Conservation (phyloP, 441 rosid genomes). For the Populus trichocarpa region DNA sequence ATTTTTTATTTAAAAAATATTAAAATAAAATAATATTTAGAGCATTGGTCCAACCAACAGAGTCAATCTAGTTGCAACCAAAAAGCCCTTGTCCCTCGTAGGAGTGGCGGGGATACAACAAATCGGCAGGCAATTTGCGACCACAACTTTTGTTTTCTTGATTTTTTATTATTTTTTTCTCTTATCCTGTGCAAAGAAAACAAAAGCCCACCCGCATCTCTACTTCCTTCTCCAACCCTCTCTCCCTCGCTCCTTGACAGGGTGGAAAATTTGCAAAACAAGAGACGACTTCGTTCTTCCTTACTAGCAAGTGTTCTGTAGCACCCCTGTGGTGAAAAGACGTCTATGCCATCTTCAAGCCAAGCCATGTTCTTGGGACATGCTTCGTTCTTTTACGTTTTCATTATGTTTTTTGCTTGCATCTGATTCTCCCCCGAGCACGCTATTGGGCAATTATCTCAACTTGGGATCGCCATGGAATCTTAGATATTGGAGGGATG, state of each 20-base stretch:
- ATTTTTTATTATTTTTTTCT: constrained; percentile 10
- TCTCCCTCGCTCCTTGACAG: constrained; percentile 22
- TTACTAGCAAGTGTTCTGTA: background rate
- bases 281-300: background rate
- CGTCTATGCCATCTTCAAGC: background rate
- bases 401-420: background rate
- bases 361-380: background rate
- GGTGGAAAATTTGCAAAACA: constrained; percentile 16
- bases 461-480: background rate
- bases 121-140: constrained; percentile 43
- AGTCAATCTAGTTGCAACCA: background rate
- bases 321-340: background rate
- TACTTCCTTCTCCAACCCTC: constrained; percentile 32
- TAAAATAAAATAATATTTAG: background rate
- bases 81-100: background rate
- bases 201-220: constrained; percentile 36
- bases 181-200: constrained; percentile 29
- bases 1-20: too few species aligned
- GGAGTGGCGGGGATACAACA: constrained; percentile 19
- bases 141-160: constrained; percentile 47
- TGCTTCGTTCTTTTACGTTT: background rate
- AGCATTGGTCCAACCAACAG: background rate
- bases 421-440: background rate
- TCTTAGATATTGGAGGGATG: constrained; percentile 11
- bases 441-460: background rate